phyloP scores from a whole-genome alignment of 108 stramenopile species.

The Chaetoceros muelleri region DNA sequence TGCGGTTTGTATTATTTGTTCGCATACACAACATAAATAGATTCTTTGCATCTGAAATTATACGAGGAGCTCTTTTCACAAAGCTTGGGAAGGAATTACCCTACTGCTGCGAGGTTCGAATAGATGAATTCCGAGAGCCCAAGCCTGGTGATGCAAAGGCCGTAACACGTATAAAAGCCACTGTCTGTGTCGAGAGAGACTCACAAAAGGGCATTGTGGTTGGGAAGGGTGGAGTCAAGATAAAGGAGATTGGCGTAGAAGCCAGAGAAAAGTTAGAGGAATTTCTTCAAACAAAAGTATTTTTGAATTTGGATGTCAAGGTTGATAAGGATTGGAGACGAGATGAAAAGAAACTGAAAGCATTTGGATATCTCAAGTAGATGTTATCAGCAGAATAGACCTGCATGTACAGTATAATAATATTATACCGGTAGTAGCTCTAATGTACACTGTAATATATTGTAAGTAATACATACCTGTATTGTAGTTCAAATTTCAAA shows the following conservation, averaged over 20 bases:
- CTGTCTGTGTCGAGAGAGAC: constrained; percentile 76
- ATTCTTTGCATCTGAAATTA: constrained; percentile 82
- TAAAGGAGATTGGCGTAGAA: constrained; percentile 77
- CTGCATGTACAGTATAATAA: no score
- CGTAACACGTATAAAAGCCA: constrained; percentile 64
- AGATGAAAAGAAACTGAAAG: constrained; percentile 56
- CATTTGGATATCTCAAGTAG: constrained; percentile 69
- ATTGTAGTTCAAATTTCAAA: no score
- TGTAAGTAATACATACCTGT: no score
- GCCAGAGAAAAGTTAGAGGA: constrained; percentile 69
- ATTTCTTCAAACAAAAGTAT: constrained; percentile 57
- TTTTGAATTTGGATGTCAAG: constrained; percentile 76
- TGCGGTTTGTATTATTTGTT: no score
- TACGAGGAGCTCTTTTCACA: constrained; percentile 74
- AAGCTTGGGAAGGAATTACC: constrained; percentile 82
- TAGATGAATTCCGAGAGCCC: constrained; percentile 82
- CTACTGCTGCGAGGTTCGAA: constrained; percentile 88
- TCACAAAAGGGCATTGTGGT: constrained; percentile 91
- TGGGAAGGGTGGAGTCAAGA: constrained; percentile 75
- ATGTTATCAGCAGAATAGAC: background rate
- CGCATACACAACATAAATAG: no score
- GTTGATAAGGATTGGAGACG: constrained; percentile 94
- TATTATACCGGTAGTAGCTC: no score
- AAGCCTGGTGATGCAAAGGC: constrained; percentile 14
- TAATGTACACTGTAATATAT: no score